A percentile compares a stretch with the other conserved stretches of the same genome.
These are phyloP conservation scores for Neoboletus brunneissimus DNA, from an alignment of 768 basidiomycete species.

Conservation along the genomic window DNA sequence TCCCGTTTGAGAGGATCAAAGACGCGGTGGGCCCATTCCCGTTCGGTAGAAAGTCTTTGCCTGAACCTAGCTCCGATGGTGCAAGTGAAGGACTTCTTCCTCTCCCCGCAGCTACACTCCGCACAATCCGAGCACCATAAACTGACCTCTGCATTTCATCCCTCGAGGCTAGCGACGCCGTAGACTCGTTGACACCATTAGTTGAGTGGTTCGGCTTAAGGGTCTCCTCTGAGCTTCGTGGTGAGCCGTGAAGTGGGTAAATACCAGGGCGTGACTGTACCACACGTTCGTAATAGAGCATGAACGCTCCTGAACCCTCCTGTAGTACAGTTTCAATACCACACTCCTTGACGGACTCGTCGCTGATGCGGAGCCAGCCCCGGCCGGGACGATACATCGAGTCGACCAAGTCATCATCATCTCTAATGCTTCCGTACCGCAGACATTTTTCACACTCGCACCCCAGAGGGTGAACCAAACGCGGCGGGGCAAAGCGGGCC, in stretches of 20 bases:
- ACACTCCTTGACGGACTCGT: constrained; percentile 75
- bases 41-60: constrained; percentile 10
- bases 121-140: constrained; percentile 50
- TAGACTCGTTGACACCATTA: constrained; percentile 44
- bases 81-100: constrained; percentile 39
- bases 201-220: constrained; percentile 46
- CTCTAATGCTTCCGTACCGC: constrained; percentile 54
- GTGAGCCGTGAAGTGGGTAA: constrained; percentile 35
- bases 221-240: constrained; percentile 62
- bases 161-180: constrained; percentile 40
- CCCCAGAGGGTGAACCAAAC: constrained; percentile 40
- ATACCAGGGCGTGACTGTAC: constrained; percentile 36
- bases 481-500: constrained; percentile 40
- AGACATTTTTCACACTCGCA: constrained; percentile 48
- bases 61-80: constrained; percentile 30
- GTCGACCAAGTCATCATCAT: constrained; percentile 43
- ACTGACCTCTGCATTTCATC: constrained; percentile 18
- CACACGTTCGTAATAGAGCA: constrained; percentile 91
- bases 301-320: constrained; percentile 76
- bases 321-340: constrained; percentile 70
- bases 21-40: constrained; percentile 9
- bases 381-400: constrained; percentile 41
- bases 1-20: constrained; percentile 24
- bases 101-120: constrained; percentile 51
- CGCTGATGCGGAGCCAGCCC: constrained; percentile 89